Conservation (phyloP, 2,329 filamentous ascomycete genomes). For the Passalora sequoiae region DNA sequence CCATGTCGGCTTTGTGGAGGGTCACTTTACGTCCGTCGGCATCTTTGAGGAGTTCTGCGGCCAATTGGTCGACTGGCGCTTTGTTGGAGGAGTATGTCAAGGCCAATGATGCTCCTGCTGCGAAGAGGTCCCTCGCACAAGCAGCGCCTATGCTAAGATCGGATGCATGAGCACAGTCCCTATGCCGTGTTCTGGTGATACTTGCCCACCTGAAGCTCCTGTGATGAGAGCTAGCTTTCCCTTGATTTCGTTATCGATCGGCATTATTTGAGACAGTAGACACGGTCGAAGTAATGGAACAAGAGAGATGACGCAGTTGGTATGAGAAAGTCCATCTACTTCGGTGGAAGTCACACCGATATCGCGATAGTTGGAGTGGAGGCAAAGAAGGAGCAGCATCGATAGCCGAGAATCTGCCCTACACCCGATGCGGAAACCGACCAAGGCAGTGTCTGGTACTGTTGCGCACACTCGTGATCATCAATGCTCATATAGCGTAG, state of each 20-base stretch:
- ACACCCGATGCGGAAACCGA: too few relatives aligned
- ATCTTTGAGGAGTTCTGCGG: constrained; percentile 27
- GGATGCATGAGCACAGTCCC: neutral
- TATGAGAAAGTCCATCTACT: too few relatives aligned
- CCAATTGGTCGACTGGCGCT: constrained; percentile 43
- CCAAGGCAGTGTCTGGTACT: too few relatives aligned
- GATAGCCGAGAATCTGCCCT: too few relatives aligned
- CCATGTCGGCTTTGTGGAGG: constrained; percentile 56
- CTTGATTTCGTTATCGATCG: constrained; percentile 38
- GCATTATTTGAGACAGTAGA: constrained; percentile 11
- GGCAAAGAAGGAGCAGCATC: too few relatives aligned
- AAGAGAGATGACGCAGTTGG: too few relatives aligned
- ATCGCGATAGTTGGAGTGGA: too few relatives aligned
- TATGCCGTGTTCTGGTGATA: neutral
- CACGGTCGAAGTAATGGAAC: too few relatives aligned
- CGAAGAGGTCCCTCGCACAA: constrained; percentile 53
- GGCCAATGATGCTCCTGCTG: constrained; percentile 51
- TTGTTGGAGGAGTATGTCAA: constrained; percentile 55
- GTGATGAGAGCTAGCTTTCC: constrained; percentile 56
- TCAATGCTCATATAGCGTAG: too few relatives aligned
- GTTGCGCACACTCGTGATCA: too few relatives aligned
- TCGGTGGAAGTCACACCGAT: too few relatives aligned
- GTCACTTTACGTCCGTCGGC: constrained; percentile 42
- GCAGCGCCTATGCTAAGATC: constrained; percentile 57
- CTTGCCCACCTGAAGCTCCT: constrained; percentile 57